A percentile compares a stretch with the other conserved stretches of the same genome.
Conservation (phyloP, 768 basidiomycete genomes). For the Russula emetica region DNA sequence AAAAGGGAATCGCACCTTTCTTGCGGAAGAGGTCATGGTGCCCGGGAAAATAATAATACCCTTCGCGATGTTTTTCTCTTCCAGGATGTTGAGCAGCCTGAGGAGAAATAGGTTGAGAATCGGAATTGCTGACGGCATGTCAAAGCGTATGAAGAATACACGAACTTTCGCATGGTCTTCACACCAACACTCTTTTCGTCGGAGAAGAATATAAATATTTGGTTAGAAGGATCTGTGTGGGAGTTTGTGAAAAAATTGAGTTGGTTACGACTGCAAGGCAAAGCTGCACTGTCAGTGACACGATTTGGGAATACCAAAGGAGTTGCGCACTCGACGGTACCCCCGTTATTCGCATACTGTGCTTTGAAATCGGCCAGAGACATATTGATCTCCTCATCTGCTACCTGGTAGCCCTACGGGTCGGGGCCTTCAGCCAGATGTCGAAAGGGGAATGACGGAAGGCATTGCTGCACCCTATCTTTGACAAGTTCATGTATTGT, state of each 20-base stretch:
- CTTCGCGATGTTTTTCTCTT: slow-evolving; percentile 83
- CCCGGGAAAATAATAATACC: slow-evolving; percentile 96
- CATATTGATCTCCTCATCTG: slow-evolving; percentile 92
- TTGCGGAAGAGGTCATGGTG: slow-evolving; percentile 94
- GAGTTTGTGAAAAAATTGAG: slow-evolving; percentile 89
- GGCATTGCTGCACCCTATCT: slow-evolving; percentile 67
- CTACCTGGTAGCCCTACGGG: slow-evolving; percentile 82
- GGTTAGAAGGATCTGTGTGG: slow-evolving; percentile 58
- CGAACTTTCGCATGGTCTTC: slow-evolving; percentile 96
- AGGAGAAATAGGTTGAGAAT: neutral
- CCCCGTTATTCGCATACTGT: slow-evolving; percentile 66
- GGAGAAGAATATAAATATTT: slow-evolving; percentile 94
- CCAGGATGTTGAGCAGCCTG: slow-evolving; percentile 85
- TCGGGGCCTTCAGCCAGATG: slow-evolving; percentile 31
- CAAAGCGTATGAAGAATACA: neutral
- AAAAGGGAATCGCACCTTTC: slow-evolving; percentile 61
- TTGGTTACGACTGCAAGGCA: slow-evolving; percentile 62
- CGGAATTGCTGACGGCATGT: slow-evolving; percentile 2
- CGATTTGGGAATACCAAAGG: neutral
- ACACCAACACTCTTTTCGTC: slow-evolving; percentile 94
- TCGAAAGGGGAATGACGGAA: slow-evolving; percentile 20
- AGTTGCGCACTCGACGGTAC: slow-evolving; percentile 75
- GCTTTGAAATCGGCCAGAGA: slow-evolving; percentile 73
- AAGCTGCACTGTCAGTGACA: neutral
- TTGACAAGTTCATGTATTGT: slow-evolving; percentile 95